phyloP scores from a whole-genome alignment of 1,139 yeast genomes.

The Taphrina populina region DNA sequence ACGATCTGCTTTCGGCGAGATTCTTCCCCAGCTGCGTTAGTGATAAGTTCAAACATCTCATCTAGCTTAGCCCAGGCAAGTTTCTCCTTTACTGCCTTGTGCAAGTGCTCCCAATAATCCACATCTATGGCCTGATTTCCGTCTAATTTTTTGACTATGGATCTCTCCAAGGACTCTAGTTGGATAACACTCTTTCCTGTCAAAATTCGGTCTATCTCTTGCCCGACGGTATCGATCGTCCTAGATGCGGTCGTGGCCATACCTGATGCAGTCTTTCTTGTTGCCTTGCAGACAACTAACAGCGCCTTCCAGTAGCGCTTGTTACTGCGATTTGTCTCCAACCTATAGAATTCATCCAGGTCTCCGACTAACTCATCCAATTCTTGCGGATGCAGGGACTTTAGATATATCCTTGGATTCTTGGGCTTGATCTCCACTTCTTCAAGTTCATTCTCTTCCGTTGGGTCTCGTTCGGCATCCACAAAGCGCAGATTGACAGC shows the following conservation, averaged over 20 bases:
- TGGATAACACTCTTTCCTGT: conserved; percentile 42
- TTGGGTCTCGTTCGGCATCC: conserved; percentile 38
- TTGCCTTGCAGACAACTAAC: conserved; percentile 33
- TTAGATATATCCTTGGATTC: conserved; percentile 38
- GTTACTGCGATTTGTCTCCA: conserved; percentile 39
- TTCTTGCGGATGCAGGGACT: conserved; percentile 33
- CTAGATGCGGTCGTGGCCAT: conserved; percentile 24
- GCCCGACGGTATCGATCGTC: conserved; percentile 41
- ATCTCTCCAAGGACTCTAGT: conserved; percentile 41
- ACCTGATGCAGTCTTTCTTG: conserved; percentile 23
- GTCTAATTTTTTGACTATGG: conserved; percentile 41
- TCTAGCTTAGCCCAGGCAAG: conserved; percentile 41
- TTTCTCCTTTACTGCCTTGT: conserved; percentile 40
- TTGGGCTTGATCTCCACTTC: conserved; percentile 41
- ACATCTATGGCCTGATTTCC: conserved; percentile 41
- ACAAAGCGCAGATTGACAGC: conserved; percentile 41
- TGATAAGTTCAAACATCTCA: conserved; percentile 37
- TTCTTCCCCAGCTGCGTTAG: conserved; percentile 38
- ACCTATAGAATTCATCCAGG: conserved; percentile 38
- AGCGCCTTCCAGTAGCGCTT: conserved; percentile 41
- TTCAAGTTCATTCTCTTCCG: conserved; percentile 37
- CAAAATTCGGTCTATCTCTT: conserved; percentile 44
- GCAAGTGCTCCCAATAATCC: conserved; percentile 45
- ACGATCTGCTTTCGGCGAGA: conserved; percentile 22
- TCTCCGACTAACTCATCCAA: conserved; percentile 39